Evolutionary conservation across 1,284 basidiomycete species (phyloP).

Genomic region (Meira miltonrushii): DNA sequence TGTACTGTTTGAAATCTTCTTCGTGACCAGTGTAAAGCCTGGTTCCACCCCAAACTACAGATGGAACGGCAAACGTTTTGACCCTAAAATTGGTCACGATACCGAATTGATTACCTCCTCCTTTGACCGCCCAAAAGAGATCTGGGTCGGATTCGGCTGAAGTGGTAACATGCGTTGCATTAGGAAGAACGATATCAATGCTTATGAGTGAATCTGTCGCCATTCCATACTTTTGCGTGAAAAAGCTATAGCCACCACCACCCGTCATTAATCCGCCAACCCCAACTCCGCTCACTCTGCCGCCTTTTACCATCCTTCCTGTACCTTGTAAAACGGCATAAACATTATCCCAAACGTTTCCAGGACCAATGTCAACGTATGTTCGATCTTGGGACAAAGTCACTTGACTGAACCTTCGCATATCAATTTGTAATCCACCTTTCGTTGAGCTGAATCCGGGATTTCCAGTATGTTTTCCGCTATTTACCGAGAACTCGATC

Average conservation of each 20-base stretch:
- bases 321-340: constrained; percentile 21
- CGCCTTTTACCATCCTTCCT: constrained; percentile 17
- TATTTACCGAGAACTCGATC: constrained; percentile 25
- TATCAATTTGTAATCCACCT: constrained; percentile 27
- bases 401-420: constrained; percentile 28
- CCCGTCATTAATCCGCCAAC: constrained; percentile 30
- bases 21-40: constrained; percentile 29
- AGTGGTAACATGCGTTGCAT: constrained; percentile 26
- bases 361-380: constrained; percentile 32
- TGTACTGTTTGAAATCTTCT: constrained; percentile 21
- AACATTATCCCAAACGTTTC: constrained; percentile 36
- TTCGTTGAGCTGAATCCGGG: constrained; percentile 34
- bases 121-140: constrained; percentile 35
- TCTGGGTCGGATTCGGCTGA: constrained; percentile 27
- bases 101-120: constrained; percentile 35
- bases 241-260: constrained; percentile 34
- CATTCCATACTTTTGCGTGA: constrained; percentile 34
- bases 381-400: constrained; percentile 24
- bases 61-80: constrained; percentile 23
- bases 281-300: constrained; percentile 32
- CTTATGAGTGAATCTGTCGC: constrained; percentile 29
- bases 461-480: constrained; percentile 33
- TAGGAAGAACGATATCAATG: constrained; percentile 30
- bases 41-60: constrained; percentile 31
- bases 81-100: constrained; percentile 32